phyloP scores from a whole-genome alignment of 805 yeast genomes.

The Sporopachydermia lactativora region DNA sequence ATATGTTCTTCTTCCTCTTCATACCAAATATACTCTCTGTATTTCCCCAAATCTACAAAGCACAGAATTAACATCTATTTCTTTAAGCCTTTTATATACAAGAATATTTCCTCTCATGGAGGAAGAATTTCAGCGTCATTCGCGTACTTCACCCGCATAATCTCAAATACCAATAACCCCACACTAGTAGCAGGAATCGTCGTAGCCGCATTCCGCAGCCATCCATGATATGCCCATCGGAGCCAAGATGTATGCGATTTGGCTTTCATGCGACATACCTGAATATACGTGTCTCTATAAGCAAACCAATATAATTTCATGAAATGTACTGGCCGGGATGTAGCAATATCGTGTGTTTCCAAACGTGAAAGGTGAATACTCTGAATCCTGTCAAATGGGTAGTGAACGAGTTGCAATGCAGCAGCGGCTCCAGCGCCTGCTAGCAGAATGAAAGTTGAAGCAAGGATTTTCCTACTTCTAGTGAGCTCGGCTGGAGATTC shows the following conservation, averaged over 20 bases:
- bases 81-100: too few relatives aligned
- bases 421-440: conserved; percentile 87
- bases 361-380: conserved; percentile 64
- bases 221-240: conserved; percentile 68
- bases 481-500: background rate
- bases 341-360: conserved; percentile 62
- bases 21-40: too few relatives aligned
- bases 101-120: too few relatives aligned
- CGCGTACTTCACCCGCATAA: conserved; percentile 37
- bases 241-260: conserved; percentile 41
- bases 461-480: conserved; percentile 2
- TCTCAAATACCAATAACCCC: conserved; percentile 75
- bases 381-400: conserved; percentile 71
- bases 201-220: conserved; percentile 52
- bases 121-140: background rate
- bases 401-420: conserved; percentile 62
- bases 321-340: conserved; percentile 19
- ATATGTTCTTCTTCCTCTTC: too few relatives aligned
- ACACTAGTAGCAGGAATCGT: conserved; percentile 82
- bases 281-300: conserved; percentile 60
- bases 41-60: too few relatives aligned
- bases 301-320: conserved; percentile 49
- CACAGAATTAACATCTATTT: too few relatives aligned
- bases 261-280: conserved; percentile 35
- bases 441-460: conserved; percentile 52